phyloP scores from a whole-genome alignment of 2,329 filamentous ascomycete species.

The Colletotrichum liriopes region DNA sequence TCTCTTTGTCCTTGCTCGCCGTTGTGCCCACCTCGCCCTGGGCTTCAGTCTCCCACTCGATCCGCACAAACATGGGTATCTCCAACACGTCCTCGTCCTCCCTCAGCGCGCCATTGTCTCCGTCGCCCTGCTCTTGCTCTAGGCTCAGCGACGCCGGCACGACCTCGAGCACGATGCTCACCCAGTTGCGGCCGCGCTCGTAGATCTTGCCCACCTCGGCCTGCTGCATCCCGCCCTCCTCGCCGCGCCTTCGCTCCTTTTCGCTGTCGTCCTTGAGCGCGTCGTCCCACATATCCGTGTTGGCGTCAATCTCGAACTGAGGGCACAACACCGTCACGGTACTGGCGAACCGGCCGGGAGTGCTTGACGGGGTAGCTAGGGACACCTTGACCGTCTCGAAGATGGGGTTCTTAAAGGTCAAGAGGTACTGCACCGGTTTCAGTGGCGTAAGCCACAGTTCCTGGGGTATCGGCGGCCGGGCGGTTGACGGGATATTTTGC shows the following conservation, averaged over 20 bases:
- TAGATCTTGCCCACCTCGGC: slow-evolving; percentile 96
- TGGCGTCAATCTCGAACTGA: slow-evolving; percentile 93
- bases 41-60: slow-evolving; percentile 88
- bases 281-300: slow-evolving; percentile 91
- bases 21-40: slow-evolving; percentile 75
- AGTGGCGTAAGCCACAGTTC: slow-evolving; percentile 69
- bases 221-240: slow-evolving; percentile 65
- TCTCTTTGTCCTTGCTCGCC: slow-evolving; percentile 69
- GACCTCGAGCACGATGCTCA: slow-evolving; percentile 92
- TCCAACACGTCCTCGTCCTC: slow-evolving; percentile 81
- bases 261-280: slow-evolving; percentile 75
- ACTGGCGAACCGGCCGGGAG: slow-evolving; percentile 82
- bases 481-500: slow-evolving; percentile 41
- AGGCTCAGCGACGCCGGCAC: slow-evolving; percentile 73
- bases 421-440: slow-evolving; percentile 81
- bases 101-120: slow-evolving; percentile 55
- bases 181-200: slow-evolving; percentile 95
- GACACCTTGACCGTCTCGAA: slow-evolving; percentile 93
- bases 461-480: slow-evolving; percentile 51
- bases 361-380: slow-evolving; percentile 85
- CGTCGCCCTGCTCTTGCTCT: slow-evolving; percentile 50
- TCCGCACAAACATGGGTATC: slow-evolving; percentile 92
- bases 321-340: slow-evolving; percentile 94
- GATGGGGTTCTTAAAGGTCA: slow-evolving; percentile 94
- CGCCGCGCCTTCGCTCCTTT: slow-evolving; percentile 56